Conservation (phyloP, 495 filamentous ascomycete species). For the Podospora bellae-mahoneyi region DNA sequence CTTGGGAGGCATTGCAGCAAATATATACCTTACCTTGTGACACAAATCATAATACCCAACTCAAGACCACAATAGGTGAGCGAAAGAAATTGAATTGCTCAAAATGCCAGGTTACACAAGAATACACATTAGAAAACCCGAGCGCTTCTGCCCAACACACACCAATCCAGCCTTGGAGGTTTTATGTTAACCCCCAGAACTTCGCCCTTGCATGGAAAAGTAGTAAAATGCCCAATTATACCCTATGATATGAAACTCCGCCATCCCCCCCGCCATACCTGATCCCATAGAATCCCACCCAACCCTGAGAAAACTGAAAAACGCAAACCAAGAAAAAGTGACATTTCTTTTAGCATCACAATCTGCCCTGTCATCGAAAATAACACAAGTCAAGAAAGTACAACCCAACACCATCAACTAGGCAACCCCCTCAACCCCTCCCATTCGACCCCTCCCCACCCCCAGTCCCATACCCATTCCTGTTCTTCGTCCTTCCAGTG, state of each 20-base stretch:
- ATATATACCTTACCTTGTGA: neutral
- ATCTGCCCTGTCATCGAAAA: neutral
- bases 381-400: slow-evolving; percentile 1
- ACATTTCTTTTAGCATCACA: neutral
- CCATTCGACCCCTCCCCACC: slow-evolving; percentile 12
- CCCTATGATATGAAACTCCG: neutral
- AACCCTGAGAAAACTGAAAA: neutral
- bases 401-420: neutral
- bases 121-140: neutral
- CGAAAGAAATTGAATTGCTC: neutral
- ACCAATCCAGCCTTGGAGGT: neutral
- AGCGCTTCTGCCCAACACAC: neutral
- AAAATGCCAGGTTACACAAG: neutral
- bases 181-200: neutral
- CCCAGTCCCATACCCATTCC: slow-evolving; percentile 19
- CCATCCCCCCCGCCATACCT: neutral
- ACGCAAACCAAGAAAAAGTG: neutral
- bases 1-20: neutral
- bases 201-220: neutral
- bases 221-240: neutral
- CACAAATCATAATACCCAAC: neutral
- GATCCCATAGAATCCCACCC: neutral
- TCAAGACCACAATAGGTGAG: neutral
- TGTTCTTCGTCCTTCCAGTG: slow-evolving; percentile 45
- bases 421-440: slow-evolving; percentile 1